A percentile compares a stretch with the other conserved stretches of the same genome.
phyloP scores from a whole-genome alignment of 805 yeast genomes.

The Yarrowia bubula region DNA sequence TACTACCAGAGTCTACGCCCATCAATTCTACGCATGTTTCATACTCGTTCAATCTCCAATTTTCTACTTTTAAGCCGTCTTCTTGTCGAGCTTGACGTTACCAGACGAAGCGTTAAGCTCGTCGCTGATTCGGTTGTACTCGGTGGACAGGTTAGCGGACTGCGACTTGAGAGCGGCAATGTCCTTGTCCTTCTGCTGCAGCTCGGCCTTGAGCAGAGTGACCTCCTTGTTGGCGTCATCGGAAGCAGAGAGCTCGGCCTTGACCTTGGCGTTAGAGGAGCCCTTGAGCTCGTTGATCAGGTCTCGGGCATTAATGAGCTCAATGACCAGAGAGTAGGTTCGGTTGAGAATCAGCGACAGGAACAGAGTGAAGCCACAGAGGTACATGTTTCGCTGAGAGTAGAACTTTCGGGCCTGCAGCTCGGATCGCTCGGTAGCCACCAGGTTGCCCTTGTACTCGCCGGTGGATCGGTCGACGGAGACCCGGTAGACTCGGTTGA shows the following conservation, averaged over 20 bases:
- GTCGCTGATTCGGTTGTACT: constrained; percentile 53
- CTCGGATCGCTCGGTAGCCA: constrained; percentile 65
- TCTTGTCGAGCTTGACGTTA: constrained; percentile 34
- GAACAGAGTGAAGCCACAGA: constrained; percentile 93
- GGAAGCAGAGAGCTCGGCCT: constrained; percentile 35
- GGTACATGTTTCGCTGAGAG: constrained; percentile 93
- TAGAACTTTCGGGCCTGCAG: constrained; percentile 84
- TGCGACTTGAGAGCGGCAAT: constrained; percentile 69
- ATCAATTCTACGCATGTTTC: no score
- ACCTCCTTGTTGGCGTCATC: constrained; percentile 40
- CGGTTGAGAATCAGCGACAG: constrained; percentile 80
- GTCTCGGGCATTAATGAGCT: constrained; percentile 50
- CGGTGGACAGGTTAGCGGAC: constrained; percentile 61
- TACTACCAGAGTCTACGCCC: no score
- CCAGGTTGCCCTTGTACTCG: constrained; percentile 39
- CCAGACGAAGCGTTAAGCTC: constrained; percentile 38
- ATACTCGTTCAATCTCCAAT: not conserved
- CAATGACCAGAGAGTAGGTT: constrained; percentile 51
- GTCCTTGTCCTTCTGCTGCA: constrained; percentile 61
- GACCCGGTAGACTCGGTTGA: constrained; percentile 75
- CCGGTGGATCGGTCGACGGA: constrained; percentile 40
- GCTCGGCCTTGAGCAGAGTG: constrained; percentile 48
- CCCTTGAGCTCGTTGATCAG: constrained; percentile 45
- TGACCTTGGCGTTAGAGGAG: constrained; percentile 32
- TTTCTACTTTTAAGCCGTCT: constrained; percentile 34